Base-by-base conservation (phyloP, 164 flowering plant genomes). In the Paratinospora sagittata region DNA sequence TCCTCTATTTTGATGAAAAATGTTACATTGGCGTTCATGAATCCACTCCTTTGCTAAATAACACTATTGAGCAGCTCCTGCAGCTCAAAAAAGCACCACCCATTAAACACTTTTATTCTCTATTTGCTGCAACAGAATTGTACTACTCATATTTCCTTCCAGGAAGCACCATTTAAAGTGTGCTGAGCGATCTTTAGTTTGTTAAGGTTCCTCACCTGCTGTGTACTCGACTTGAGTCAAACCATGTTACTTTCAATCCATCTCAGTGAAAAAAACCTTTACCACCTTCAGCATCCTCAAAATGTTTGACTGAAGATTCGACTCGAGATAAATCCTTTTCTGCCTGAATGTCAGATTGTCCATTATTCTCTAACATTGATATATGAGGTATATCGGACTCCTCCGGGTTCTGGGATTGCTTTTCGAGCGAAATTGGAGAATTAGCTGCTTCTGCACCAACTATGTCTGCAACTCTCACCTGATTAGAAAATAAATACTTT, bases 391-490 rank as follows among this genome's bases (percentile, higher is more conserved):
- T 67, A 62, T 77, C 75, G 33, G 49, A 64, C 60, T 79, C 68
- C 24, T 77, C 74, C 24, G 17, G 24, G 27, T 71, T 58, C 47
- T 67, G 66, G 12, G 70, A 36, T 21, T 63, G 37, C 8, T 75
- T 75, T 47, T 72, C 71, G 7, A 55, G 2, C 45, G 85, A 60
- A 30, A 73, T 57, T 69, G 80, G 65, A 34, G 71, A 27, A 52
- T 63, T 62, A 23, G 76, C 36, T 69, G 71, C 49, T 69, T 27
- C 72, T 12, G 63, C 57, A 11, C 65, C 82, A 10, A 80, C 64
- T 65, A 85, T 72, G 74, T 89, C 92, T 16, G 78, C 81, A 63
- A 85, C 89, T 77, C 89, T 83, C 68, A 88, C 86, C 97, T 88
- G 76, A 52, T 66, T 27, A 4, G 63, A 36, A 72, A 72, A 70